phyloP scores from a whole-genome alignment of 140 eudicot genomes.

The Ambrosia hybrid region DNA sequence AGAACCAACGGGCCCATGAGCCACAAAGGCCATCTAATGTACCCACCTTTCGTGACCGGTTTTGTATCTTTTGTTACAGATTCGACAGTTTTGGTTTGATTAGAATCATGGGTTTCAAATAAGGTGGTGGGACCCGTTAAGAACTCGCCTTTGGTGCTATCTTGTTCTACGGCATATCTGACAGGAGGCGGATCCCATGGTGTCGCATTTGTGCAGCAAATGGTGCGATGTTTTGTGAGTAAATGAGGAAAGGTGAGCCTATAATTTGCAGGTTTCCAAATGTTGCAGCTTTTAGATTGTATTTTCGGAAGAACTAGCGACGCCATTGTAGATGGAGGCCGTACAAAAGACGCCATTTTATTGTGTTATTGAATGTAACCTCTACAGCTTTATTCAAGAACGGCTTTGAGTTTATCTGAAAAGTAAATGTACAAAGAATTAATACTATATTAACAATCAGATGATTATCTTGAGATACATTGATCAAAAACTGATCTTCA shows the following conservation, averaged over 20 bases:
- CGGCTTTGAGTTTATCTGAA: slow-evolving; percentile 31
- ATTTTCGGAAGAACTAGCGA: slow-evolving; percentile 27
- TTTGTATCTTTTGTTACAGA: slow-evolving; percentile 31
- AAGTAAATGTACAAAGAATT: neutral
- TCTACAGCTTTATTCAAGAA: slow-evolving; percentile 22
- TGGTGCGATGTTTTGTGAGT: slow-evolving; percentile 19
- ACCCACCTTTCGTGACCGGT: slow-evolving; percentile 37
- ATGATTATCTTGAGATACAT: neutral
- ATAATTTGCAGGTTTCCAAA: slow-evolving; percentile 38
- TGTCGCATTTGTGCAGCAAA: slow-evolving; percentile 54
- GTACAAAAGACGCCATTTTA: slow-evolving; percentile 51
- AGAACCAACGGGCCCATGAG: slow-evolving; percentile 78
- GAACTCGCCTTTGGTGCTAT: slow-evolving; percentile 39
- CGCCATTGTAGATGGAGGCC: slow-evolving; percentile 42
- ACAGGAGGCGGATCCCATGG: slow-evolving; percentile 88
- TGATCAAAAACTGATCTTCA: neutral
- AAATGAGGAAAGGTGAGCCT: slow-evolving; percentile 28
- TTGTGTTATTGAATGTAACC: slow-evolving; percentile 13
- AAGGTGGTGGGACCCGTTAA: slow-evolving; percentile 44
- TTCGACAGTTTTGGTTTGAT: slow-evolving; percentile 38
- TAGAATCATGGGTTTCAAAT: slow-evolving; percentile 54
- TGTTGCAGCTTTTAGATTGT: slow-evolving; percentile 31
- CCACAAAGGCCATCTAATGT: slow-evolving; percentile 85
- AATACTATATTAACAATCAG: neutral
- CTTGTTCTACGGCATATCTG: slow-evolving; percentile 54